Evolutionary conservation across 805 yeast genomes (phyloP).

Genomic region (Candida xyloterini): DNA sequence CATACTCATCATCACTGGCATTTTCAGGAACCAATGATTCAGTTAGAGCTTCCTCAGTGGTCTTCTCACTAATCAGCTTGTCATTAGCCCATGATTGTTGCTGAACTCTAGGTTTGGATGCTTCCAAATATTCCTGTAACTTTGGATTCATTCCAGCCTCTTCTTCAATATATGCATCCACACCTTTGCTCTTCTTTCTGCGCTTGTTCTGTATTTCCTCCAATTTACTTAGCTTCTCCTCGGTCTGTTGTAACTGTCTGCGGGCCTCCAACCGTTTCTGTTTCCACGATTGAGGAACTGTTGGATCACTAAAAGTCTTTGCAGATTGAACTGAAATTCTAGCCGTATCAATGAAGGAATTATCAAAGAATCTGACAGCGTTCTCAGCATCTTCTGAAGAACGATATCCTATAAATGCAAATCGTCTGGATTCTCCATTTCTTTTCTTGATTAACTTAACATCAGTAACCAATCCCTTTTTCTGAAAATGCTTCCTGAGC

Average conservation of each 20-base stretch:
- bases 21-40: slow-evolving; percentile 32
- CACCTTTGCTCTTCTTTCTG: slow-evolving; percentile 34
- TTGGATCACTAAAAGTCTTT: slow-evolving; percentile 80
- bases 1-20: slow-evolving; percentile 53
- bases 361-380: slow-evolving; percentile 74
- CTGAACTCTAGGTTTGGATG: slow-evolving; percentile 73
- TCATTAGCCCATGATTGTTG: slow-evolving; percentile 76
- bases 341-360: slow-evolving; percentile 79
- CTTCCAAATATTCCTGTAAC: slow-evolving; percentile 76
- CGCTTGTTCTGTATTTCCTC: slow-evolving; percentile 46
- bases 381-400: slow-evolving; percentile 68
- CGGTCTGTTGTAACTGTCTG: slow-evolving; percentile 46
- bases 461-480: slow-evolving; percentile 70
- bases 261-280: slow-evolving; percentile 50
- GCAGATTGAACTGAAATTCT: slow-evolving; percentile 78
- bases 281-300: slow-evolving; percentile 65
- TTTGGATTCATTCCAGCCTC: slow-evolving; percentile 65
- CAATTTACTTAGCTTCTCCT: slow-evolving; percentile 46
- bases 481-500: slow-evolving; percentile 59
- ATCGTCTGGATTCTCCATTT: slow-evolving; percentile 84
- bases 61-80: slow-evolving; percentile 33
- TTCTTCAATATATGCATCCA: slow-evolving; percentile 42
- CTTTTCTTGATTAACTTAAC: slow-evolving; percentile 78
- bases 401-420: slow-evolving; percentile 89
- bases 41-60: slow-evolving; percentile 20